These are phyloP conservation scores for Alternaria angustiovoidea DNA, from an alignment of 2,329 filamentous ascomycete genomes.

Conservation along the genomic window DNA sequence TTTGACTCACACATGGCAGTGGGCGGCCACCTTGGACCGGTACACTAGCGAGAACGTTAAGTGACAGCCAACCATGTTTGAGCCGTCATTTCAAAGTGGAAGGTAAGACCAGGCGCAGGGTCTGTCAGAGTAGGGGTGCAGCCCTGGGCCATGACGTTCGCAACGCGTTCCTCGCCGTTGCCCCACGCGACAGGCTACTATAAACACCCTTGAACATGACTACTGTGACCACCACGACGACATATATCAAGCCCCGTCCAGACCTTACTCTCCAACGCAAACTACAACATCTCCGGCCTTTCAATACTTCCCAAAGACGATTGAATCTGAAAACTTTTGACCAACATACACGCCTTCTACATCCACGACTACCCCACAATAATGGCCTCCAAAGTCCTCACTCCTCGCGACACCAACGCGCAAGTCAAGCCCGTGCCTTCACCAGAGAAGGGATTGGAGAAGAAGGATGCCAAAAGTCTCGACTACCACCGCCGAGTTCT, in stretches of 20 bases:
- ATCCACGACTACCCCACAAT: constrained; percentile 1
- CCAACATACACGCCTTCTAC: not conserved
- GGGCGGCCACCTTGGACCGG: not conserved
- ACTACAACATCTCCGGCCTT: not conserved
- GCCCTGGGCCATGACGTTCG: constrained; percentile 19
- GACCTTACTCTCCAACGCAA: not conserved
- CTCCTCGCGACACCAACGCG: constrained; percentile 72
- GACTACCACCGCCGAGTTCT: constrained; percentile 81
- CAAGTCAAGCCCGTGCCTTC: constrained; percentile 38
- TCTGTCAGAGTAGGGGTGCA: constrained; percentile 6
- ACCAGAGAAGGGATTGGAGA: constrained; percentile 35
- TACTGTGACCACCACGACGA: constrained; percentile 11
- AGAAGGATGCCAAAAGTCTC: constrained; percentile 57
- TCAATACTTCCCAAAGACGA: not conserved
- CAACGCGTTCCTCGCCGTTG: constrained; percentile 19
- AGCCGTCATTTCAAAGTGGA: not conserved
- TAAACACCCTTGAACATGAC: constrained; percentile 17
- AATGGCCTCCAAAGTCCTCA: constrained; percentile 70
- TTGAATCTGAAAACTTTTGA: not conserved
- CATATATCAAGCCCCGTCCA: not conserved
- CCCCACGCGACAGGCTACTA: constrained; percentile 18
- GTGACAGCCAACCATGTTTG: constrained; percentile 3
- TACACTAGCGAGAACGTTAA: not conserved
- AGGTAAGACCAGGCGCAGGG: not conserved
- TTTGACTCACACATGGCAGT: constrained; percentile 10